These are phyloP conservation scores for Nothophoma quercina DNA, from an alignment of 2,329 filamentous ascomycete genomes.

Conservation along the genomic window DNA sequence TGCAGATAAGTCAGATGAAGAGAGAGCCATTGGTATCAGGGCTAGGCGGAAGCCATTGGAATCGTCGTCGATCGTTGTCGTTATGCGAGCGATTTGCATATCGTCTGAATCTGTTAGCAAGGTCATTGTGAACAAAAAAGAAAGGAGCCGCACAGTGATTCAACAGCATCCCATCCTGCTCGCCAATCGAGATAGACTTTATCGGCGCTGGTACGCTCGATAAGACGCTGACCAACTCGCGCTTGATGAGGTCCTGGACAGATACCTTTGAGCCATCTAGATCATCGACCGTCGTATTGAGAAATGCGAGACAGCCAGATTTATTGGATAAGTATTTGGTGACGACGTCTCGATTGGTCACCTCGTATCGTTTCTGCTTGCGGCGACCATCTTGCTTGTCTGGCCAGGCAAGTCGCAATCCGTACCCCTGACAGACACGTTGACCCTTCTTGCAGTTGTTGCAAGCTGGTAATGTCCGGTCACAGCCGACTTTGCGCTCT, in stretches of 20 bases:
- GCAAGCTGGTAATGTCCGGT: slow-evolving; percentile 54
- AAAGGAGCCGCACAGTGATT: neutral
- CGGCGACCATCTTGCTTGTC: slow-evolving; percentile 58
- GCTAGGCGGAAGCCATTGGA: slow-evolving; percentile 57
- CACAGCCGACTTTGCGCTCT: slow-evolving; percentile 60
- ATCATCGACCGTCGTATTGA: slow-evolving; percentile 29
- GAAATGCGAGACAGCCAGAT: slow-evolving; percentile 22
- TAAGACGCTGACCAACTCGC: neutral
- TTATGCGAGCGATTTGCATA: slow-evolving; percentile 53
- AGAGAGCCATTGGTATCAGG: slow-evolving; percentile 57
- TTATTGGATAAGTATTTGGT: neutral
- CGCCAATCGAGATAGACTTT: neutral
- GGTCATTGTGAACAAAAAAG: slow-evolving; percentile 16
- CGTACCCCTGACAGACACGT: slow-evolving; percentile 56
- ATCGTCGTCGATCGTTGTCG: slow-evolving; percentile 56
- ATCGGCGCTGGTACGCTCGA: neutral
- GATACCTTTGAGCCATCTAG: slow-evolving; percentile 13
- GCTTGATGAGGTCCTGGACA: neutral
- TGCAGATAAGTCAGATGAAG: slow-evolving; percentile 43
- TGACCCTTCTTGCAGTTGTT: slow-evolving; percentile 55
- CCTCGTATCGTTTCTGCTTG: slow-evolving; percentile 47
- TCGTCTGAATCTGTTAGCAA: slow-evolving; percentile 51
- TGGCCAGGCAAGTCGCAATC: slow-evolving; percentile 58
- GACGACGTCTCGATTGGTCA: neutral
- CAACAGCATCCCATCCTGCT: slow-evolving; percentile 31